Evolutionary conservation across 331 rosid genomes (phyloP).

Genomic region (Prunus yedoensis): DNA sequence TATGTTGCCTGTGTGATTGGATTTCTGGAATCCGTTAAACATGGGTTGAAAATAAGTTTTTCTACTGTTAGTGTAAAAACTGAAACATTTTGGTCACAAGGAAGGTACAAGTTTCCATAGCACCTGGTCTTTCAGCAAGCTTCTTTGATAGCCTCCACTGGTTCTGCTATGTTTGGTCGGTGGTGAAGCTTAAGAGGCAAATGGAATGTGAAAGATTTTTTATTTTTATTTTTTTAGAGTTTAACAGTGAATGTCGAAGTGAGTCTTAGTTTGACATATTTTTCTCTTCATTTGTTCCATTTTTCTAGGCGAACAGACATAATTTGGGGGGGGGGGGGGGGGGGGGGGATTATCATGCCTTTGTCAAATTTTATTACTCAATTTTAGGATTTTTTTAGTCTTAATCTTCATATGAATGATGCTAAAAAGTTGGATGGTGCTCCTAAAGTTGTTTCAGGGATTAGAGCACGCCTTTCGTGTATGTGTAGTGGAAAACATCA

Average conservation of each 20-base stretch:
- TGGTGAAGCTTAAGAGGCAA: constrained; percentile 8
- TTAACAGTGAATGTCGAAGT: not conserved
- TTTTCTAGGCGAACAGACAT: too few species aligned
- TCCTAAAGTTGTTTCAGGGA: constrained; percentile 7
- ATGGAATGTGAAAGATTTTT: not conserved
- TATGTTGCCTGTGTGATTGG: constrained; percentile 12
- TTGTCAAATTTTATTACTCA: too few species aligned
- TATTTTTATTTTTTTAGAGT: not conserved
- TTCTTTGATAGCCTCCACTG: not conserved
- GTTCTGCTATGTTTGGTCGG: constrained; percentile 16
- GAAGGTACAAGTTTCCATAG: not conserved
- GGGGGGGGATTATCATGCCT: too few species aligned
- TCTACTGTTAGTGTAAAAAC: not conserved
- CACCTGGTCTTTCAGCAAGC: not conserved
- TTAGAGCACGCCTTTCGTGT: constrained; percentile 32
- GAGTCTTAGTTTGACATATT: not conserved
- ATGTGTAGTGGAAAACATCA: constrained; percentile 38
- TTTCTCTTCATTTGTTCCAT: not conserved
- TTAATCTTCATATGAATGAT: constrained; percentile 10
- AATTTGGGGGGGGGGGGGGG: too few species aligned
- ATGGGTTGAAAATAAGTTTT: not conserved
- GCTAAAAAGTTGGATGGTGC: constrained; percentile 20
- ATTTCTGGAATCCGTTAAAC: constrained; percentile 15
- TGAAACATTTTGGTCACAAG: not conserved
- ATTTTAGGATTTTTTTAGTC: too few species aligned